phyloP scores from a whole-genome alignment of 441 rosid genomes.

The Gossypium aridum region DNA sequence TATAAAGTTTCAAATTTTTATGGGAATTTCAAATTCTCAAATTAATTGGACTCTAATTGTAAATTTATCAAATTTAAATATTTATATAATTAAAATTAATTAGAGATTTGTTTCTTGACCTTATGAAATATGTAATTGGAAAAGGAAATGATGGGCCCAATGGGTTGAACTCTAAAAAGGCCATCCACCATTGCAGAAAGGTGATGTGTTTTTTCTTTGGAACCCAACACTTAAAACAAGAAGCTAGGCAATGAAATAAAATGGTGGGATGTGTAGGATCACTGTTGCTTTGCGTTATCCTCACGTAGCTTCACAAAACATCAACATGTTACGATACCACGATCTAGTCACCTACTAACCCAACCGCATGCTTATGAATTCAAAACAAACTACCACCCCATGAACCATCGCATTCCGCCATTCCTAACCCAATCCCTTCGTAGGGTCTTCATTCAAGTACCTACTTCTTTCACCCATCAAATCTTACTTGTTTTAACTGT shows the following conservation, averaged over 20 bases:
- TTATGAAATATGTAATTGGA: too few species aligned
- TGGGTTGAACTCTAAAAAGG: too few species aligned
- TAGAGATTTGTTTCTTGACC: too few species aligned
- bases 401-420: not conserved
- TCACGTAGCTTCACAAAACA: not conserved
- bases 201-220: too few species aligned
- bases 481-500: not conserved
- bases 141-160: too few species aligned
- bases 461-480: not conserved
- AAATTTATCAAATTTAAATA: too few species aligned
- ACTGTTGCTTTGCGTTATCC: not conserved
- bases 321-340: not conserved
- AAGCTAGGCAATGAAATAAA: not conserved
- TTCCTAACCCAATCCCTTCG: not conserved
- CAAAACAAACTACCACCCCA: not conserved
- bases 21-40: too few species aligned
- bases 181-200: too few species aligned
- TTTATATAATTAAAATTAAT: too few species aligned
- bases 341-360: not conserved
- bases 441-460: not conserved
- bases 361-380: not conserved
- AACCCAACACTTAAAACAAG: not conserved
- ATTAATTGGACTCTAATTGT: too few species aligned
- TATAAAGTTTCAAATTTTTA: too few species aligned
- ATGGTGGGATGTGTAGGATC: not conserved